Evolutionary conservation across 768 basidiomycete genomes (phyloP), one percentile per base, ranked within the genome.

Genomic region (Coprinellus aureogranulatus): DNA sequence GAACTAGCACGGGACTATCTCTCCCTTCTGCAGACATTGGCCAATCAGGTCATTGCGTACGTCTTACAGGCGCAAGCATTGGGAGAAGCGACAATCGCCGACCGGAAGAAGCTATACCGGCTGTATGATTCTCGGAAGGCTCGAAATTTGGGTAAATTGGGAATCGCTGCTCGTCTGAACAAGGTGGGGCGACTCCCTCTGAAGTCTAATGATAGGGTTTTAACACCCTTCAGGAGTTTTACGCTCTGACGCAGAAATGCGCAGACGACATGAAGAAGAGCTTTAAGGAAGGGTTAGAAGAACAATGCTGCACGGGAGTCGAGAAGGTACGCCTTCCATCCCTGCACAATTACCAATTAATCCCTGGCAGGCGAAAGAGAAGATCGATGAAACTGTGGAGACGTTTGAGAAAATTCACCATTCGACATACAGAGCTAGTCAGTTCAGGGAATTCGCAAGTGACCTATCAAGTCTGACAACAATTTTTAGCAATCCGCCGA

Each of bases 341-440:
- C 22, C 27, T 57, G 3, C 31, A 50, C 39, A n/a, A 31, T 8
- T 54, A 28, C n/a, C 26, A 18, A 27, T 2, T 23, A 40, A 41
- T 27, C 28, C 39, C 49, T 61, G 27, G 58, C 46, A 45, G 31
- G n/a, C 57, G 59, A 22, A 53, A 6, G 52, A 77, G 75, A 74
- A 76, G 55, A 72, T 82, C 14, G 69, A 69, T 1, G 71, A 73
- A 52, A 81, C 85, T 9, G 69, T 85, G 6, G 59, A 72, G 6
- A 80, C 78, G 10, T 68, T 75, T 0, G 82, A 85, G 5, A 73
- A 77, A 4, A 83, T 85, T 80, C 84, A 86, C 59, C 86, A 85
- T 84, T 70, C 57, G 0, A 84, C 83, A 14, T 86, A 82, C 64
- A 75, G 83, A 57, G 83, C 82, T 4, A 83, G 81, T 84, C 61